A percentile compares a stretch with the other conserved stretches of the same genome.
phyloP scores from a whole-genome alignment of 768 basidiomycete species.

The Rubroboletus satanas region DNA sequence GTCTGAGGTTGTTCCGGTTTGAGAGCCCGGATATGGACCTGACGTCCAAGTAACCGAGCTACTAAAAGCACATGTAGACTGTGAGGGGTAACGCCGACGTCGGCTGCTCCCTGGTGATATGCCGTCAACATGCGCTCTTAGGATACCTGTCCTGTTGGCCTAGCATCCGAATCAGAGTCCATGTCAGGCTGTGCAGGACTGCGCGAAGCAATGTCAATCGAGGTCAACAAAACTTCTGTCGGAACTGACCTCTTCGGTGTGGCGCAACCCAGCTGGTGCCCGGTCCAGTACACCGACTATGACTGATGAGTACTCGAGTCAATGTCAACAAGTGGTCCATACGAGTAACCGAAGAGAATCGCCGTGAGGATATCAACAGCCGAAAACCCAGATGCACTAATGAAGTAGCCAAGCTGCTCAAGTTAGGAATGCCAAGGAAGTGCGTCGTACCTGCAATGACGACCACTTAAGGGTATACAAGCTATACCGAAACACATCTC shows the following conservation, averaged over 20 bases:
- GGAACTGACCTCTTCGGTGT: not conserved
- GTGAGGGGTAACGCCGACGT: constrained; percentile 5
- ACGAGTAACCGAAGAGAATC: not conserved
- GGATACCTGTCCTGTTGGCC: constrained; percentile 8
- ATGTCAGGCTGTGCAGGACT: constrained; percentile 11
- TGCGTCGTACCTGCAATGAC: not conserved
- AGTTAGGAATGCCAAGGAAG: not conserved
- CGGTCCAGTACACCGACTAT: not conserved
- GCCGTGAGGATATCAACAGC: not conserved
- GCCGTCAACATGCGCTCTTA: constrained; percentile 13
- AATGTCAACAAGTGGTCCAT: too few relatives aligned
- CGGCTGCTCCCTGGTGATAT: constrained; percentile 13
- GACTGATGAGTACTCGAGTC: not conserved
- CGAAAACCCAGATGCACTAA: not conserved
- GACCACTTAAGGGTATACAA: not conserved
- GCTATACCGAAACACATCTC: not conserved
- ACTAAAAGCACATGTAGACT: constrained; percentile 2
- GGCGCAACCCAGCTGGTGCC: not conserved
- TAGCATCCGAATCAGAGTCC: constrained; percentile 15
- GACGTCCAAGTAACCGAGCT: constrained; percentile 10
- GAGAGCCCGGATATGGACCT: constrained; percentile 11
- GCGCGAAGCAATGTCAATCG: not conserved
- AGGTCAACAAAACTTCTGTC: not conserved
- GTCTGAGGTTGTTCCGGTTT: constrained; percentile 39
- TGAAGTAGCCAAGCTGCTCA: not conserved